phyloP scores from a whole-genome alignment of 2,329 filamentous ascomycete species.

The Trichoderma hamatum region DNA sequence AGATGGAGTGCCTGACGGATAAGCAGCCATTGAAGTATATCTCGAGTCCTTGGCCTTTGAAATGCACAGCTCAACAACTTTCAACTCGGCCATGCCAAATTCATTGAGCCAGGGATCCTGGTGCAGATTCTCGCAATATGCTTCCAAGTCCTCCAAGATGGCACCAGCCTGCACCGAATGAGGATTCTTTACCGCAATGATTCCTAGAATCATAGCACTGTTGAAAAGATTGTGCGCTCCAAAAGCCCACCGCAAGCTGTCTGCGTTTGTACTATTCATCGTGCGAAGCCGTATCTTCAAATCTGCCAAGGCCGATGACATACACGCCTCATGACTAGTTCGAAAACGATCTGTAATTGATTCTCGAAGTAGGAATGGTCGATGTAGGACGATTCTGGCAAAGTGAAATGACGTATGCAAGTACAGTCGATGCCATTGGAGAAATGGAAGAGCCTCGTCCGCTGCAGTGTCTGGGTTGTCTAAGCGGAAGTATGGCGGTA shows the following conservation, averaged over 20 bases:
- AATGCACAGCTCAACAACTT: slow-evolving; percentile 13
- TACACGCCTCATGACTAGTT: slow-evolving; percentile 13
- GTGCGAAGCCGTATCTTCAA: slow-evolving; percentile 8
- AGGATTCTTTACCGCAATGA: slow-evolving; percentile 10
- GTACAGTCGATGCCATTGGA: neutral
- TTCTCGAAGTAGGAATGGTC: slow-evolving; percentile 1
- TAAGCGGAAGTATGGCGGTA: slow-evolving; percentile 9
- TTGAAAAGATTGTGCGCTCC: slow-evolving; percentile 11
- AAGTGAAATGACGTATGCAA: slow-evolving; percentile 16
- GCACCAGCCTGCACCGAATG: slow-evolving; percentile 4
- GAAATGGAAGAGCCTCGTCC: neutral
- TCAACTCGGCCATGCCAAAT: slow-evolving; percentile 16
- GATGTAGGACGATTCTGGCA: slow-evolving; percentile 15
- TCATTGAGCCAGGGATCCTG: slow-evolving; percentile 16
- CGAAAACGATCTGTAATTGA: slow-evolving; percentile 17
- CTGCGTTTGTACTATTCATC: slow-evolving; percentile 6
- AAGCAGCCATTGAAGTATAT: neutral
- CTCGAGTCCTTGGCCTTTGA: slow-evolving; percentile 4
- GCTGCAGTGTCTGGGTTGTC: slow-evolving; percentile 2
- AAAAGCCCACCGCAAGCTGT: slow-evolving; percentile 14
- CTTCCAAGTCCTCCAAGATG: slow-evolving; percentile 12
- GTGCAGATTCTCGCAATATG: slow-evolving; percentile 13
- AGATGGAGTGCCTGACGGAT: neutral
- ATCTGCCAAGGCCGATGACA: slow-evolving; percentile 11
- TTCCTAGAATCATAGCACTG: slow-evolving; percentile 13